A percentile compares a stretch with the other conserved stretches of the same genome.
phyloP scores from a whole-genome alignment of 371 early-diverging fungal genomes.

The Mucor sp. region DNA sequence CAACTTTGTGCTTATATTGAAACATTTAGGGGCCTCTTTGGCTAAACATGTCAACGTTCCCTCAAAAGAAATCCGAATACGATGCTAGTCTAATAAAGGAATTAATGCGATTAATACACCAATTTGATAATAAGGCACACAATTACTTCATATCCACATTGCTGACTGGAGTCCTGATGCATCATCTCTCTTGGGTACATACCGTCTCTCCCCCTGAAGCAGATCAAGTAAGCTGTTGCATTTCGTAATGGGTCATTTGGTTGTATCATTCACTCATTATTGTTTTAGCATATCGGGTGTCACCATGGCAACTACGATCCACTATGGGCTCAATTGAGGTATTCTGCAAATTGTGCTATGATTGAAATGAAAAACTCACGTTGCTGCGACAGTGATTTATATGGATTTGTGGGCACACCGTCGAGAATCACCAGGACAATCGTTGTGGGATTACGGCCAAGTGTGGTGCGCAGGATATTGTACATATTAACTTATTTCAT shows the following conservation, averaged over 20 bases:
- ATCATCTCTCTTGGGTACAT: slow-evolving; percentile 69
- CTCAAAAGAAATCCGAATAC: slow-evolving; percentile 52
- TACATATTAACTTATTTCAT: slow-evolving; percentile 66
- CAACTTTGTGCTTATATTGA: not conserved
- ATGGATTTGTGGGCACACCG: slow-evolving; percentile 60
- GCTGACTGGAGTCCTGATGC: slow-evolving; percentile 56
- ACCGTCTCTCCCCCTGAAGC: slow-evolving; percentile 60
- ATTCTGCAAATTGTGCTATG: not conserved
- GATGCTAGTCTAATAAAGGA: slow-evolving; percentile 54
- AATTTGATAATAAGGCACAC: slow-evolving; percentile 40
- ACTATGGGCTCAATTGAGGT: slow-evolving; percentile 70
- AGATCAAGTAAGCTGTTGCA: slow-evolving; percentile 25
- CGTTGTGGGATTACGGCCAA: slow-evolving; percentile 56
- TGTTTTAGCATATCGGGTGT: slow-evolving; percentile 32
- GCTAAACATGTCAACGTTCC: slow-evolving; percentile 69
- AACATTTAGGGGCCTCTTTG: slow-evolving; percentile 58
- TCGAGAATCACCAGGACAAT: slow-evolving; percentile 60
- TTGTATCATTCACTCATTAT: slow-evolving; percentile 1
- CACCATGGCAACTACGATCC: slow-evolving; percentile 67
- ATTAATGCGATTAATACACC: slow-evolving; percentile 50
- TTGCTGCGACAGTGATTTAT: slow-evolving; percentile 49
- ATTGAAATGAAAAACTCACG: not conserved
- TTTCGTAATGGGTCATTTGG: not conserved
- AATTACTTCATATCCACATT: slow-evolving; percentile 56
- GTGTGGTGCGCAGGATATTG: slow-evolving; percentile 57